Evolutionary conservation across 164 flowering plant species (phyloP).

Genomic region (Warburgia ugandensis): DNA sequence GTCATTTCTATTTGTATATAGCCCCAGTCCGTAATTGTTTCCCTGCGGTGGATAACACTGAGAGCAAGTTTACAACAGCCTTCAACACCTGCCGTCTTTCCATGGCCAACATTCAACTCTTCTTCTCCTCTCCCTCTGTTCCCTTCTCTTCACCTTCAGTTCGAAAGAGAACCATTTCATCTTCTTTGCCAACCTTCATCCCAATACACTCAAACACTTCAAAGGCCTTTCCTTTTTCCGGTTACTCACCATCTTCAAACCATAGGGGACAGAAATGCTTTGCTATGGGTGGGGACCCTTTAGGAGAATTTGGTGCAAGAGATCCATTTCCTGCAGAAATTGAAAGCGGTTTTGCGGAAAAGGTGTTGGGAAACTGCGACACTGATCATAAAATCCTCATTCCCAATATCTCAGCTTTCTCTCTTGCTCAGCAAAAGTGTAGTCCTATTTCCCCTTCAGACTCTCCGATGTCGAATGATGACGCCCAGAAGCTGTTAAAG

Average conservation of each 20-base stretch:
- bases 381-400: constrained; percentile 82
- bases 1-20: too few species aligned
- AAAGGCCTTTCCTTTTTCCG: not conserved
- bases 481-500: constrained; percentile 49
- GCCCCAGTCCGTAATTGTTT: too few species aligned
- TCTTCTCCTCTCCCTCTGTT: constrained; percentile 9
- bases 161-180: not conserved
- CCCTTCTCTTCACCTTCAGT: constrained; percentile 2
- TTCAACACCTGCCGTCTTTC: too few species aligned
- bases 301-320: constrained; percentile 89
- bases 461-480: constrained; percentile 45
- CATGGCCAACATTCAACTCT: constrained; percentile 14
- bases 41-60: too few species aligned
- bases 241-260: not conserved
- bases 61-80: too few species aligned
- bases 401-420: constrained; percentile 53
- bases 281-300: constrained; percentile 19
- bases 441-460: constrained; percentile 36
- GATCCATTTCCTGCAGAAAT: constrained; percentile 87
- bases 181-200: not conserved
- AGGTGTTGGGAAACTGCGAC: constrained; percentile 43
- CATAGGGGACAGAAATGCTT: not conserved
- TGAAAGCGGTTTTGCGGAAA: constrained; percentile 62
- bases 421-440: constrained; percentile 54
- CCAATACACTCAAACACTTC: not conserved